Percentiles rank a stretch among this genome's conserved stretches.
Evolutionary conservation across 768 basidiomycete genomes (phyloP).

Genomic region (Collybiopsis confluens): DNA sequence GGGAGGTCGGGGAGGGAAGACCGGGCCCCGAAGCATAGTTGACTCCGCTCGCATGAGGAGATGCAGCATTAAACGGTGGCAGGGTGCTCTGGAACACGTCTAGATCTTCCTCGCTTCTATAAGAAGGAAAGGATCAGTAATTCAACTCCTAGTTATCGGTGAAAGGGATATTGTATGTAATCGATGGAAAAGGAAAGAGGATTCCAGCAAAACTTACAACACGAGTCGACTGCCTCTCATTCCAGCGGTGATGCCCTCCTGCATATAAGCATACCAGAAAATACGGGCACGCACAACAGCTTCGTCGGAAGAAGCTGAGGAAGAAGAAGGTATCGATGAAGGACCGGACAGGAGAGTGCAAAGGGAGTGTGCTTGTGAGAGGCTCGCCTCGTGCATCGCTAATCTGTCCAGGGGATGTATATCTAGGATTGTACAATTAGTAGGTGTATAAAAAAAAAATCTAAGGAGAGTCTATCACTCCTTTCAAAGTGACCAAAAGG

Average conservation of each 20-base stretch:
- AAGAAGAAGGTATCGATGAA: conserved; percentile 30
- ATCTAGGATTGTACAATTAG: conserved; percentile 27
- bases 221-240: conserved; percentile 81
- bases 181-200: not conserved
- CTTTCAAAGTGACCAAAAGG: not conserved
- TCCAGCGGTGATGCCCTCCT: conserved; percentile 80
- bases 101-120: conserved; percentile 73
- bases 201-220: conserved; percentile 49
- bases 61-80: conserved; percentile 30
- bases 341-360: conserved; percentile 50
- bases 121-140: conserved; percentile 5
- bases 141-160: too few species aligned
- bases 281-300: conserved; percentile 69
- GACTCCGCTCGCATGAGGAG: not conserved
- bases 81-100: conserved; percentile 65
- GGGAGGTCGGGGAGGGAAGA: conserved; percentile 30
- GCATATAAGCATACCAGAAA: conserved; percentile 86
- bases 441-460: not conserved
- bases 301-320: conserved; percentile 47
- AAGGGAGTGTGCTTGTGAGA: conserved; percentile 78
- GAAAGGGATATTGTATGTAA: conserved; percentile 4
- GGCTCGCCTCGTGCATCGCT: conserved; percentile 74
- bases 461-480: not conserved
- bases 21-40: conserved; percentile 17
- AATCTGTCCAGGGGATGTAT: conserved; percentile 41